These are phyloP conservation scores for Rhamnella rubrinervis DNA, from an alignment of 331 rosid species.

Conservation along the genomic window DNA sequence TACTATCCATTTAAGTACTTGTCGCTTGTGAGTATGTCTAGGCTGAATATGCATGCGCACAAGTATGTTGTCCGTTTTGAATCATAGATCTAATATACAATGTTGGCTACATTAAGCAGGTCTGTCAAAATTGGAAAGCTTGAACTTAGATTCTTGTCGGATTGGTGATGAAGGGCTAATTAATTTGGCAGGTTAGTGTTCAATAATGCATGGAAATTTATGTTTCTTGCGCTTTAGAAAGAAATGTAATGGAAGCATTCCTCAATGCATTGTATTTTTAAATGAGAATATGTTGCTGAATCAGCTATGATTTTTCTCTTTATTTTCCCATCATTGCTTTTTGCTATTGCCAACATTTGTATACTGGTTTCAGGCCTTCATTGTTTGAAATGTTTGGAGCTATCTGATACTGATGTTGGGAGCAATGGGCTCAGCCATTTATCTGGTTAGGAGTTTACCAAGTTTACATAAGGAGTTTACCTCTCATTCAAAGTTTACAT, in stretches of 20 bases:
- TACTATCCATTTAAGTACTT: background rate
- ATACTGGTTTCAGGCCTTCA: slow-evolving; percentile 55
- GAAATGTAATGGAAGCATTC: slow-evolving; percentile 11
- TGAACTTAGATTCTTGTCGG: slow-evolving; percentile 87
- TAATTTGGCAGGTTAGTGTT: slow-evolving; percentile 66
- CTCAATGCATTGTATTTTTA: slow-evolving; percentile 18
- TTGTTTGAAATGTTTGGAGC: slow-evolving; percentile 76
- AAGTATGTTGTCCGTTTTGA: background rate
- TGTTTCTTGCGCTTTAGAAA: slow-evolving; percentile 7
- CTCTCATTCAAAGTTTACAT: background rate
- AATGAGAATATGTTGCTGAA: background rate
- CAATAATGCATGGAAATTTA: background rate
- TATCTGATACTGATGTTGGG: slow-evolving; percentile 89
- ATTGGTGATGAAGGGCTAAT: slow-evolving; percentile 79
- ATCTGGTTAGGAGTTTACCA: slow-evolving; percentile 59
- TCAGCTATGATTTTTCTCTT: too few species aligned
- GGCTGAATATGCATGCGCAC: background rate
- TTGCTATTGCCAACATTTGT: slow-evolving; percentile 20
- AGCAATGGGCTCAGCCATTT: slow-evolving; percentile 77
- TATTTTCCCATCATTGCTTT: background rate
- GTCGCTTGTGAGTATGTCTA: background rate
- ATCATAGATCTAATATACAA: background rate
- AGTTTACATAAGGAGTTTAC: background rate
- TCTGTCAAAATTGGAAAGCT: slow-evolving; percentile 74
- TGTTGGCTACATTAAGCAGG: slow-evolving; percentile 41